phyloP scores from a whole-genome alignment of 2,329 filamentous ascomycete genomes.

The Amesomyces nigricolor region DNA sequence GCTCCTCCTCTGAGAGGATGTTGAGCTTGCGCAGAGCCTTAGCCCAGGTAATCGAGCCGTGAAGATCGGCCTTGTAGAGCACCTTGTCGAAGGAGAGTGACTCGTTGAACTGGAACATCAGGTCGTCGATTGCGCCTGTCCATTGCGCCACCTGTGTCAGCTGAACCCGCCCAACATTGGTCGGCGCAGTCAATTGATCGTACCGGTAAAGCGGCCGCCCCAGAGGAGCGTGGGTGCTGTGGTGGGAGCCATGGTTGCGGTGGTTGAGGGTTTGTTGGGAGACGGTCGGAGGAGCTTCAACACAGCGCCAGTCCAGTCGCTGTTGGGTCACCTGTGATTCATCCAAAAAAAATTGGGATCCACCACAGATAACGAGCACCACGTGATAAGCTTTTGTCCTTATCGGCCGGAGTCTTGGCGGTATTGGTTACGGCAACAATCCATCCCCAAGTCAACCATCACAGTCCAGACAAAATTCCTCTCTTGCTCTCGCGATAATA shows the following conservation, averaged over 20 bases:
- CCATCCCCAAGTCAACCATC: no score
- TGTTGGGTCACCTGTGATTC: not conserved
- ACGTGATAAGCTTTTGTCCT: slow-evolving; percentile 3
- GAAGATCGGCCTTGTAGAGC: slow-evolving; percentile 76
- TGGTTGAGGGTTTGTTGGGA: not conserved
- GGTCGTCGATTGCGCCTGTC: slow-evolving; percentile 70
- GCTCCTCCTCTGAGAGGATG: slow-evolving; percentile 69
- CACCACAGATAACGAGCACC: not conserved
- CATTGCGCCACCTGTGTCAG: slow-evolving; percentile 5
- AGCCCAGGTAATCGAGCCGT: slow-evolving; percentile 73
- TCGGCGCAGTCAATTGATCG: slow-evolving; percentile 13
- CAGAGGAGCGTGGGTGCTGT: slow-evolving; percentile 25
- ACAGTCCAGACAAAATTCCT: no score
- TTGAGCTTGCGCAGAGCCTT: slow-evolving; percentile 60
- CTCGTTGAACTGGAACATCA: slow-evolving; percentile 83
- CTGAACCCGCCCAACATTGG: not conserved
- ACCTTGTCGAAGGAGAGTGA: slow-evolving; percentile 72
- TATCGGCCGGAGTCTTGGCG: not conserved
- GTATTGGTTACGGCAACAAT: no score
- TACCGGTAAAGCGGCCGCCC: slow-evolving; percentile 50
- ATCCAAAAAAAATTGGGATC: not conserved
- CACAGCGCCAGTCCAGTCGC: not conserved
- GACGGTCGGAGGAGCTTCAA: not conserved
- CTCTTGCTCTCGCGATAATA: no score
- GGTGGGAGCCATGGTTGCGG: slow-evolving; percentile 17